These are phyloP conservation scores for Hirschfeldia incana DNA, from an alignment of 345 rosid genomes.

Conservation along the genomic window DNA sequence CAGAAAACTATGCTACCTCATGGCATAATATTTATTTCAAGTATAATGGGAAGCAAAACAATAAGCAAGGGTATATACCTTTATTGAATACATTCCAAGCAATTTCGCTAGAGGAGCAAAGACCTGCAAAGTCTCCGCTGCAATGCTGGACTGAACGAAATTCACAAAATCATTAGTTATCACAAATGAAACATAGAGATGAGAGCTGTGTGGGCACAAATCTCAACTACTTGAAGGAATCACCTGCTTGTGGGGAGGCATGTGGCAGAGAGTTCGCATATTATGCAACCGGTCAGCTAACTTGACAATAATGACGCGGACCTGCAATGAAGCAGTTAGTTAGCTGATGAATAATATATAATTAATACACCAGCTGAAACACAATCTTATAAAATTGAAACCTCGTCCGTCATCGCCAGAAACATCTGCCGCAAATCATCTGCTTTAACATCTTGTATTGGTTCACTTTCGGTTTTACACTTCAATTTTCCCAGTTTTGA, in stretches of 20 bases:
- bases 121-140: conserved; percentile 93
- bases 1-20: neutral
- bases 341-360: conserved; percentile 7
- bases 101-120: conserved; percentile 97
- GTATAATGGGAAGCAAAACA: neutral
- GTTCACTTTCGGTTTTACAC: conserved; percentile 67
- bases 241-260: conserved; percentile 99
- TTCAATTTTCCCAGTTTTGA: conserved; percentile 94
- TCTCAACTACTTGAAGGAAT: conserved; percentile 18
- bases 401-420: conserved; percentile 98
- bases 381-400: conserved; percentile 27
- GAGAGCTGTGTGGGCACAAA: conserved; percentile 16
- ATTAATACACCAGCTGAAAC: conserved; percentile 15
- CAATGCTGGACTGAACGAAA: conserved; percentile 85
- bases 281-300: conserved; percentile 98
- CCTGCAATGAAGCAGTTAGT: conserved; percentile 54
- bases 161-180: conserved; percentile 35
- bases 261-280: conserved; percentile 92
- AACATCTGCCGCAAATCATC: conserved; percentile 99
- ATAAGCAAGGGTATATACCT: conserved; percentile 49
- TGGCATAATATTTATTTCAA: conserved; percentile 4
- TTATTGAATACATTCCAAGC: conserved; percentile 96
- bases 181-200: conserved; percentile 18
- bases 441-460: conserved; percentile 96
- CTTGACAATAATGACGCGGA: conserved; percentile 97